These are phyloP conservation scores for Acanthamoeba culbertsoni DNA, from an alignment of 208 protist genomes.

Conservation along the genomic window DNA sequence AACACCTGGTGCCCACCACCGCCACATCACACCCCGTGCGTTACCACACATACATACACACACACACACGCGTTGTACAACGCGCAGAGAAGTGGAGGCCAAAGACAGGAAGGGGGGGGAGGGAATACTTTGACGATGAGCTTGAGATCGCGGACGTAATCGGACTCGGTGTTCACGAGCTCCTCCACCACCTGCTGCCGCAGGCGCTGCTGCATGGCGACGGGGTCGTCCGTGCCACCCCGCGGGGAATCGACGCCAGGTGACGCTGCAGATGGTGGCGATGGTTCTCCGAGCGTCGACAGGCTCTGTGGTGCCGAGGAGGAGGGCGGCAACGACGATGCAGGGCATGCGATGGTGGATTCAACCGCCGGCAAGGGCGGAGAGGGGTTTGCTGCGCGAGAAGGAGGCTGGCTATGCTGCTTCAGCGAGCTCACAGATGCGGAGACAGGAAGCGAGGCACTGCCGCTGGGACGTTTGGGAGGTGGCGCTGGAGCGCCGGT, in stretches of 20 bases:
- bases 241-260: neutral
- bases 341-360: no score
- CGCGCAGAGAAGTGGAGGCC: neutral
- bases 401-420: no score
- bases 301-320: no score
- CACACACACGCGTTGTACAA: no score
- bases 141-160: neutral
- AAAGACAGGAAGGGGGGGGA: neutral
- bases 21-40: neutral
- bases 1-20: neutral
- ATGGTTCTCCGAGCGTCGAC: no score
- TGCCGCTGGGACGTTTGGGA: no score
- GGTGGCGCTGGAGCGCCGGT: no score
- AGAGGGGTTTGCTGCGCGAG: no score
- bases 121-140: neutral
- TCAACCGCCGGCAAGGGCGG: no score
- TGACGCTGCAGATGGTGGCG: neutral
- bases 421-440: no score
- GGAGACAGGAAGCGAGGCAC: no score
- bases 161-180: neutral
- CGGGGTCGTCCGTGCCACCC: neutral
- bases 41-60: neutral
- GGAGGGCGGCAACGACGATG: no score
- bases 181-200: neutral
- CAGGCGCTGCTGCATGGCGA: neutral